Percentiles rank a stretch among this genome's conserved stretches.
These are phyloP conservation scores for Aspergillus mulundensis DNA, from an alignment of 495 filamentous ascomycete species.

Conservation along the genomic window DNA sequence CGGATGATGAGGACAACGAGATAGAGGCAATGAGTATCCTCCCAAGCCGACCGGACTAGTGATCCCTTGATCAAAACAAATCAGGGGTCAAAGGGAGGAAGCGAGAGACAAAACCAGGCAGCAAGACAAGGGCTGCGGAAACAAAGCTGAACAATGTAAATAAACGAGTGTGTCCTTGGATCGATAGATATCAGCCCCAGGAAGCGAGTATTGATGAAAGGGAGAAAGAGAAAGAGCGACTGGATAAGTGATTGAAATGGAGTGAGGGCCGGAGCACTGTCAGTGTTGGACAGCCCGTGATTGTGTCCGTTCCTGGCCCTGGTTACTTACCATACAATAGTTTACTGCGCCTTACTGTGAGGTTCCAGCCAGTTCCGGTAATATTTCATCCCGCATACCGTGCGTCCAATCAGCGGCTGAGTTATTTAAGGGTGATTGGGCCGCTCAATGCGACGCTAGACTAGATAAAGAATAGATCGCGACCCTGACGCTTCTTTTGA, in stretches of 20 bases:
- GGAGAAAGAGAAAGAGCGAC: conserved; percentile 8
- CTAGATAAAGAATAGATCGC: not conserved
- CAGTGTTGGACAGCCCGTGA: not conserved
- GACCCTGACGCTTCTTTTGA: not conserved
- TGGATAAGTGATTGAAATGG: not conserved
- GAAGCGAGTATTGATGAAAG: conserved; percentile 9
- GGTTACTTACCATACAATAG: not conserved
- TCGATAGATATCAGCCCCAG: conserved; percentile 3
- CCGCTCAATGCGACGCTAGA: not conserved
- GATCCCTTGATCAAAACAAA: not conserved
- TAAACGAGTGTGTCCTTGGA: conserved; percentile 13
- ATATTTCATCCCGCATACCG: conserved; percentile 19
- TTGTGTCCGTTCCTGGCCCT: not conserved
- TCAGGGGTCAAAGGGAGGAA: conserved; percentile 1
- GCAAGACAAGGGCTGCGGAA: not conserved
- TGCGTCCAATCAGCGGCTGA: conserved; percentile 9
- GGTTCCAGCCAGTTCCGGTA: conserved; percentile 9
- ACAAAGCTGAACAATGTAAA: not conserved
- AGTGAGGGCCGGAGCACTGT: not conserved
- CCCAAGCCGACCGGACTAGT: not conserved
- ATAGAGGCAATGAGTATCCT: not conserved
- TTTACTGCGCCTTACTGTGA: not conserved
- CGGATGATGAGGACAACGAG: not conserved
- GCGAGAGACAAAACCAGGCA: conserved; percentile 7
- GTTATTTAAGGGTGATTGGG: conserved; percentile 13